Base-by-base conservation (phyloP, 106 monocot genomes). In the Dioscorea alata region DNA sequence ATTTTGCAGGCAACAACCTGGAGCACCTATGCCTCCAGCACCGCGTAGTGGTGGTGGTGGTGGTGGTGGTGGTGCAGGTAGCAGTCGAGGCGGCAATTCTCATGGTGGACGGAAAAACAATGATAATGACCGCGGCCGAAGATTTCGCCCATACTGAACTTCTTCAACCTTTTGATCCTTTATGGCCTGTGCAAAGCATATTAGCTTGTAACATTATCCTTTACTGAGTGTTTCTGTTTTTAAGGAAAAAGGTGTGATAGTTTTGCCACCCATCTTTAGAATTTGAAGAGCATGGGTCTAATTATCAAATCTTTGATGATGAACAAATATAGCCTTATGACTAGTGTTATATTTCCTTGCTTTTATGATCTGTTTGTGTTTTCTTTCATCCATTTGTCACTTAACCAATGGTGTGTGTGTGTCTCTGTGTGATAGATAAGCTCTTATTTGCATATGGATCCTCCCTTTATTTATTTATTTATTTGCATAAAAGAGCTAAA, bases 1-100 rank as follows among this genome's bases (percentile, higher is more conserved):
- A 42, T 42, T 28, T 33, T 68, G 75, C 77, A 82, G 78, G 73
- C 82, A 82, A 66, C 82, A 78, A 49, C 82, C 82, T 54, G 82
- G 77, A 33, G 70, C 52, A 59, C 52, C 63, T 4, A 19, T 74
- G 35, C 22, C 64, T n/a, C 13, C 72, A 15, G 58, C 65, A n/a
- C 77, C 48, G 2, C 64, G 53, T 16, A 35, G 73, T 49, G 33
- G 74, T 13, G 48, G 57, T 6, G 42, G 42, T 42, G 42, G 42
- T 6, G 42, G 42, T 42, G 42, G 42, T 42, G 42, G 42, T 42
- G 42, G 42, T 42, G 42, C 10, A 0, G 42, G 42, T 42, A 42
- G 9, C 10, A 42, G 42, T 57, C 48, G 74, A 1, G 70, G 82
- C 17, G 33, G 65, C 33, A 66, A 56, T 52, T 61, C 67, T 23